Evolutionary conservation across 495 filamentous ascomycete genomes (phyloP), one percentile per base, ranked within the genome.

Genomic region (Achaetomiella virescens): DNA sequence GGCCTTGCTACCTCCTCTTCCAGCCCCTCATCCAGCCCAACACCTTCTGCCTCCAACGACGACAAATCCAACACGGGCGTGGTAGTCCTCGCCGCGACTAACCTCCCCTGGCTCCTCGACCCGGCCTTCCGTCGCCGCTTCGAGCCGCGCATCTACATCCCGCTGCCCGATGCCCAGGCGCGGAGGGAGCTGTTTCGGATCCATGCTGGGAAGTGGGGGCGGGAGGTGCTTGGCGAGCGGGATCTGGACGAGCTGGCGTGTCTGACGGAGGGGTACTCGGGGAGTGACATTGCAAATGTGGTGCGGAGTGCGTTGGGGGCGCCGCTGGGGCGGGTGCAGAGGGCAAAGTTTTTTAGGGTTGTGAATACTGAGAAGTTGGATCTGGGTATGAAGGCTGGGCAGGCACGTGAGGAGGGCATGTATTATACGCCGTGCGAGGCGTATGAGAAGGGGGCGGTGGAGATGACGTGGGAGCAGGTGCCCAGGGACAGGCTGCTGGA

Each of bases 31-130:
- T 9, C 27, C 27, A 31, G 27, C 27, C 27, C 27, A 31, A 31
- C 5, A 4, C 27, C 27, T 9, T 31, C 27, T 31, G 27, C n/a
- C n/a, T n/a, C n/a, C n/a, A n/a, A n/a, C 42, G 33, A 15, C 31
- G 11, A 17, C 29, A 86, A 85, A 44, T 89, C 93, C 69, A 88
- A 83, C 37, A 86, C 83, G 61, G 91, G 90, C 27, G 90, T 97
- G 14, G 76, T 96, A 33, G 91, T 97, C 40, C 78, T 97, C n/a
- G 91, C 91, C 36, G 91, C 91, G 54, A 97, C 91, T 35, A 96
- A 97, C 67, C 96, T 97, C 61, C 91, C 91, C 12, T 97, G 91
- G 91, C 88, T 95, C 71, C 77, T 97, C 37, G 91, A 97, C 72
- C 88, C 89, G 27, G 91, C 91, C 50, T 95, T 96, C 60, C 84